Conservation (phyloP, 306 rosid species). For the Vachellia pachyceras region DNA sequence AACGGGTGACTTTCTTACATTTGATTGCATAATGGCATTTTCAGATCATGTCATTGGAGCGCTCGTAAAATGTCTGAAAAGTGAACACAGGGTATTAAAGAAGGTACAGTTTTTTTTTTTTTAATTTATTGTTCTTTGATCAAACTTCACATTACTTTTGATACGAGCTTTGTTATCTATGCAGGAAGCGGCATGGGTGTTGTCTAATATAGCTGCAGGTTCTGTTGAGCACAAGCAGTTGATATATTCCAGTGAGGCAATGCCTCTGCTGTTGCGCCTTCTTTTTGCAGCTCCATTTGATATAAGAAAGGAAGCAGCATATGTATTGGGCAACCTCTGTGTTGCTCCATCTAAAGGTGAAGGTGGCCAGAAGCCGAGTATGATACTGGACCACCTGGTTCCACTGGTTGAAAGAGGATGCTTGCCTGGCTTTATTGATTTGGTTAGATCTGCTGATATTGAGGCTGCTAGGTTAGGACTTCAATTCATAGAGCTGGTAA, state of each 20-base stretch:
- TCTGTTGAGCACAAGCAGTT: slow-evolving; percentile 82
- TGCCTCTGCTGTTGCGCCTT: slow-evolving; percentile 69
- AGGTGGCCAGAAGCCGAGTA: slow-evolving; percentile 64
- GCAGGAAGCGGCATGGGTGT: slow-evolving; percentile 97
- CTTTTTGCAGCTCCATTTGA: slow-evolving; percentile 84
- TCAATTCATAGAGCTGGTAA: slow-evolving; percentile 89
- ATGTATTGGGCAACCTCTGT: slow-evolving; percentile 91
- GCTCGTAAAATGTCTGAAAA: slow-evolving; percentile 74
- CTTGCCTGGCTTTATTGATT: slow-evolving; percentile 81
- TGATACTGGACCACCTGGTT: slow-evolving; percentile 81
- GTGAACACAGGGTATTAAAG: slow-evolving; percentile 89
- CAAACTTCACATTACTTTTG: slow-evolving; percentile 37
- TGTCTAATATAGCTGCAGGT: slow-evolving; percentile 90
- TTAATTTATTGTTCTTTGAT: slow-evolving; percentile 14
- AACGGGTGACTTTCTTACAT: slow-evolving; percentile 3
- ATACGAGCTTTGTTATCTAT: slow-evolving; percentile 27
- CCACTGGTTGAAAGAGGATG: slow-evolving; percentile 79
- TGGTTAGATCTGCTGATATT: slow-evolving; percentile 81
- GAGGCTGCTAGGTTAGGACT: slow-evolving; percentile 96
- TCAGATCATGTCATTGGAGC: slow-evolving; percentile 73
- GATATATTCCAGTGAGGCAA: slow-evolving; percentile 71
- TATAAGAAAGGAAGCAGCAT: slow-evolving; percentile 89
- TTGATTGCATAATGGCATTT: slow-evolving; percentile 37
- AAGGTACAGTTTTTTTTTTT: slow-evolving; percentile 60
- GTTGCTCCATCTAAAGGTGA: slow-evolving; percentile 68